Base-by-base conservation (phyloP, 805 yeast species). In the Debaryomyces tyrocola region DNA sequence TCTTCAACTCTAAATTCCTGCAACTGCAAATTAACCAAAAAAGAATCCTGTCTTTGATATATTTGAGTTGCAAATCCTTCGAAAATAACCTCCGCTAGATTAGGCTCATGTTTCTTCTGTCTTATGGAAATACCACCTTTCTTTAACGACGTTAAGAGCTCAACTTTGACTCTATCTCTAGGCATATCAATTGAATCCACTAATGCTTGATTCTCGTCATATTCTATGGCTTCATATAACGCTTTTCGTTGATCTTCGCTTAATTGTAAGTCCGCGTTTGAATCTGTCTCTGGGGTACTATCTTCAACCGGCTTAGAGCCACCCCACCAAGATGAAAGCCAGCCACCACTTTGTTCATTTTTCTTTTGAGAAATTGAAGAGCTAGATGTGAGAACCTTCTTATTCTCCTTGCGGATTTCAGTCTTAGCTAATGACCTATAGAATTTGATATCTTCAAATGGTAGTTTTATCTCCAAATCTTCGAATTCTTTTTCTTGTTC, bases 201-300 rank as follows among this genome's bases (percentile, higher is more conserved):
- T 0, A 78, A 45, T 1, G 70, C 71, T 41, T 78, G 73, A 17
- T 74, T 66, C 50, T 91, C 96, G 55, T 91, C 88, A 55, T 84
- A 91, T 51, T 91, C 99, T 52, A 94, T 91, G 0, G 97, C 96
- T 49, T 89, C 96, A 59, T 90, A 91, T 17, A 94, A 73, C 48
- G 95, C 99, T 59, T 89, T 78, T 51, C 88, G 77, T 59, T 94
- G 97, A 54, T 90, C 96, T 11, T 89, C 96, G 0, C 94, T 81
- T 62, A 94, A 55, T 27, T 56, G 56, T 31, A 73, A 51, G 40
- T 65, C 65, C 29, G 60, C 44, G 12, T 4, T 14, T 11, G 18
- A 14, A 18, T 35, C 24, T 12, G 18, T 12, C 2, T 60, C 52
- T 2, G 56, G 60, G 6, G 34, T 39, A 29, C 56, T 78, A 6